Conservation (phyloP, 2,329 filamentous ascomycete species). For the Fusarium goolgardi region DNA sequence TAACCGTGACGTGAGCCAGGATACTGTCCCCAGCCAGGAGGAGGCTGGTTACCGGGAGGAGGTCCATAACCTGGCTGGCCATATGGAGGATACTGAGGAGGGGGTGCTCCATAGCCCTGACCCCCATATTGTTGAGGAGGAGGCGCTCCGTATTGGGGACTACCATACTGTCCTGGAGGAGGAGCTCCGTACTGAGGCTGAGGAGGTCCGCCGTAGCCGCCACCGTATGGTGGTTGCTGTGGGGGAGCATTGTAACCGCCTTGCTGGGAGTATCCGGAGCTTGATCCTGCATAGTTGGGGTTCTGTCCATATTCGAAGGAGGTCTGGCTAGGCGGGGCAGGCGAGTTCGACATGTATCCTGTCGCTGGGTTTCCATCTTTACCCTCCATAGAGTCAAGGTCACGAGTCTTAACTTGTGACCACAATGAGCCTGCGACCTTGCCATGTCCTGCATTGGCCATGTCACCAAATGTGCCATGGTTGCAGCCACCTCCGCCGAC, state of each 20-base stretch:
- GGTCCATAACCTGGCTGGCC: constrained; percentile 38
- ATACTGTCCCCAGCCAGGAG: constrained; percentile 53
- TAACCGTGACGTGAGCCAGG: constrained; percentile 55
- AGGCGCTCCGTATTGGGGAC: constrained; percentile 48
- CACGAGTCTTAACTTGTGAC: constrained; percentile 69
- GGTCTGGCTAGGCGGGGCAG: constrained; percentile 51
- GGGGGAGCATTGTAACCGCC: constrained; percentile 47
- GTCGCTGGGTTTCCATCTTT: constrained; percentile 55
- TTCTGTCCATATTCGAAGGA: constrained; percentile 58
- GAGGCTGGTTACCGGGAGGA: constrained; percentile 41
- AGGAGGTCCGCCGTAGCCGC: constrained; percentile 48
- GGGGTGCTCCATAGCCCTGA: constrained; percentile 39
- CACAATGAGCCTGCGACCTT: constrained; percentile 70
- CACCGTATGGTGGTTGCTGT: constrained; percentile 51
- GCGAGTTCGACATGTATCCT: constrained; percentile 55
- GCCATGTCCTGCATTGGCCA: constrained; percentile 63
- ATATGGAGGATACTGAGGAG: constrained; percentile 36
- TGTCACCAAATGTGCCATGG: constrained; percentile 59
- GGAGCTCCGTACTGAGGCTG: constrained; percentile 48
- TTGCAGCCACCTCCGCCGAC: constrained; percentile 51
- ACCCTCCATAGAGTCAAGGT: constrained; percentile 66
- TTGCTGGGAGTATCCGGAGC: constrained; percentile 42
- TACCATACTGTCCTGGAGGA: constrained; percentile 47
- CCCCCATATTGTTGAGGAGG: constrained; percentile 49
- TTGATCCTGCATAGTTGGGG: constrained; percentile 47